A percentile compares a stretch with the other conserved stretches of the same genome.
phyloP scores from a whole-genome alignment of 805 yeast genomes.

The Cyberlindnera bimundalis region DNA sequence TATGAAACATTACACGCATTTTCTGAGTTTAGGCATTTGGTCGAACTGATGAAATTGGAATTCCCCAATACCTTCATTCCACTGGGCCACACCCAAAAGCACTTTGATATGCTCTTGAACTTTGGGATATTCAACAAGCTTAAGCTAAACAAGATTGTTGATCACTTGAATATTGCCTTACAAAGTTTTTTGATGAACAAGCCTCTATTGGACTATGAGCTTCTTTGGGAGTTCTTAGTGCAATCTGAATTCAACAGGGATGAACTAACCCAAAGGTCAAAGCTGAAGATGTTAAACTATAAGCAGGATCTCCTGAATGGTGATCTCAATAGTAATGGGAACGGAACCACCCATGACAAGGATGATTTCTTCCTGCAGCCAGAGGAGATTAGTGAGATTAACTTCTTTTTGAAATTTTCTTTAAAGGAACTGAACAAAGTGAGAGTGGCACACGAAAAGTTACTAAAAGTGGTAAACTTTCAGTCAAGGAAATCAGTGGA shows the following conservation, averaged over 20 bases:
- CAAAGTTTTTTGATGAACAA: conserved; percentile 39
- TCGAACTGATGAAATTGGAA: conserved; percentile 36
- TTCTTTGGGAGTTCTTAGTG: conserved; percentile 42
- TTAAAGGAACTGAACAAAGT: conserved; percentile 38
- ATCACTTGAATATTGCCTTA: conserved; percentile 47
- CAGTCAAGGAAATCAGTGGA: conserved; percentile 21
- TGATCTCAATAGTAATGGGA: background rate
- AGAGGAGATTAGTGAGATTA: conserved; percentile 43
- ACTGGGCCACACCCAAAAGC: conserved; percentile 21
- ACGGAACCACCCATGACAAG: conserved; percentile 7
- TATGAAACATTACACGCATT: conserved; percentile 28
- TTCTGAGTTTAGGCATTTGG: conserved; percentile 31
- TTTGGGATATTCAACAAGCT: conserved; percentile 38
- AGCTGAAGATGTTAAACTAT: conserved; percentile 22
- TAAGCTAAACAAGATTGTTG: conserved; percentile 44
- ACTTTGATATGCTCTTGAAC: conserved; percentile 21
- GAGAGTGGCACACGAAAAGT: conserved; percentile 28
- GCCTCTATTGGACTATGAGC: conserved; percentile 33
- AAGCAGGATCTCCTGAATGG: conserved; percentile 28
- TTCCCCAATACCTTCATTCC: conserved; percentile 34
- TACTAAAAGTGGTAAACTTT: conserved; percentile 37
- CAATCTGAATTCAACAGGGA: conserved; percentile 30
- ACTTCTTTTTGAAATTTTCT: conserved; percentile 46
- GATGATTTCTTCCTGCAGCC: conserved; percentile 26
- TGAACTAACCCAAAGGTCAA: conserved; percentile 35